Percentiles rank a stretch among this genome's conserved stretches.
phyloP scores from a whole-genome alignment of 2,329 filamentous ascomycete genomes.

The Polytolypa hystricis region DNA sequence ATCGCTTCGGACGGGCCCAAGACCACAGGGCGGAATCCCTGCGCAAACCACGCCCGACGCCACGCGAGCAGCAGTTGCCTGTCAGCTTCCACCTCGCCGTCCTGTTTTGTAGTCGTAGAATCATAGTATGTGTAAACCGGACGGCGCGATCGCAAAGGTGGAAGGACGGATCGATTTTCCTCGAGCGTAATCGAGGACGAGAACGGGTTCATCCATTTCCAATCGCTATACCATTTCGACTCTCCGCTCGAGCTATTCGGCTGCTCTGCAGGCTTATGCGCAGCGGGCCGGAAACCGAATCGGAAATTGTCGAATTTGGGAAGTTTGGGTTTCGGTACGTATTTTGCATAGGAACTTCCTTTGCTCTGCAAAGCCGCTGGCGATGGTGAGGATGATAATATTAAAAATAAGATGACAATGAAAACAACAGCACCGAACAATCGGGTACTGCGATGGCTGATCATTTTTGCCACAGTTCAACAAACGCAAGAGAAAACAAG shows the following conservation, averaged over 20 bases:
- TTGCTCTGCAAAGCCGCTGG: constrained; percentile 16
- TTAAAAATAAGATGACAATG: constrained; percentile 32
- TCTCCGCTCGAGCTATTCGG: constrained; percentile 68
- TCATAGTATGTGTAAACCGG: constrained; percentile 91
- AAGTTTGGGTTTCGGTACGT: constrained; percentile 27
- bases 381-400: constrained; percentile 33
- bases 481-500: too few relatives aligned
- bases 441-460: constrained; percentile 30
- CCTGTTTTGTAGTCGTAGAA: constrained; percentile 50
- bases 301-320: constrained; percentile 43
- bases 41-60: constrained; percentile 90
- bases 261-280: constrained; percentile 62
- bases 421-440: constrained; percentile 34
- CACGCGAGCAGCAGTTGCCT: constrained; percentile 71
- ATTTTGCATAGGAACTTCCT: constrained; percentile 17
- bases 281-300: constrained; percentile 54
- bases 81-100: constrained; percentile 58
- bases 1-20: constrained; percentile 69
- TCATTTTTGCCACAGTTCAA: constrained; percentile 24
- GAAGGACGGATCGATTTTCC: constrained; percentile 71
- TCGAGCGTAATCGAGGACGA: constrained; percentile 70
- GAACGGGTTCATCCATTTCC: constrained; percentile 85
- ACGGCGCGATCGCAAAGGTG: constrained; percentile 58
- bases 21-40: constrained; percentile 79
- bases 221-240: constrained; percentile 76